These are phyloP conservation scores for Plantago rigida DNA, from an alignment of 305 asterid genomes.

Conservation along the genomic window DNA sequence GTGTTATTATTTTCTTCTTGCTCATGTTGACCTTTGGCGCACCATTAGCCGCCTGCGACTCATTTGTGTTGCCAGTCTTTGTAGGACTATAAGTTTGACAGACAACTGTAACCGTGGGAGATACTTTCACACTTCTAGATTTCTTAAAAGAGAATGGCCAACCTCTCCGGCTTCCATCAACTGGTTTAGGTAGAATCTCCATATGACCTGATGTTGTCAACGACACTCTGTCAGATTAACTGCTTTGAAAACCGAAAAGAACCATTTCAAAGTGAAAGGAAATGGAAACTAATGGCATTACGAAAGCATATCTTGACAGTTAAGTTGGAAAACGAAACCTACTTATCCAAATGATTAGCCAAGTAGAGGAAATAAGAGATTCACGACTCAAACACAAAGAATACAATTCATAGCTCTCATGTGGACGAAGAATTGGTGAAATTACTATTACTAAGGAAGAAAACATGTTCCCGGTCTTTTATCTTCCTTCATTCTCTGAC, in stretches of 20 bases:
- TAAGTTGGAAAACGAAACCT: neutral
- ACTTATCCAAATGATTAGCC: neutral
- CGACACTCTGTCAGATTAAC: neutral
- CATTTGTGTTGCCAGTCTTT: slow-evolving; percentile 24
- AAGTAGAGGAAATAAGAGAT: neutral
- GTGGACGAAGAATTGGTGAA: neutral
- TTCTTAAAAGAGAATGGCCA: slow-evolving; percentile 43
- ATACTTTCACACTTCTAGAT: slow-evolving; percentile 34
- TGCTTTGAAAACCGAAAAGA: no score
- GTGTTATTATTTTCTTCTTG: slow-evolving; percentile 43
- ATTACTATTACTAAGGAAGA: no score
- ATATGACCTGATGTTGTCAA: slow-evolving; percentile 25
- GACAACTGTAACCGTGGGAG: slow-evolving; percentile 28
- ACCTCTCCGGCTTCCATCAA: slow-evolving; percentile 37
- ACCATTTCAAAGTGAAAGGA: no score
- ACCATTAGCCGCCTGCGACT: slow-evolving; percentile 30
- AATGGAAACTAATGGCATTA: neutral
- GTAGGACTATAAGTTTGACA: slow-evolving; percentile 23
- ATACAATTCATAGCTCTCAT: neutral
- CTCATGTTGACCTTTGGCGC: slow-evolving; percentile 33
- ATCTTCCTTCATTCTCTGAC: no score
- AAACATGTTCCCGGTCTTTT: no score
- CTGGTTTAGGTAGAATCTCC: slow-evolving; percentile 38
- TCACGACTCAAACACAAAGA: neutral
- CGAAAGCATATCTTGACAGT: neutral